Percentiles rank a stretch among this genome's conserved stretches.
These are phyloP conservation scores for Meredithiella fracta DNA, from an alignment of 2,329 filamentous ascomycete species.

Conservation along the genomic window DNA sequence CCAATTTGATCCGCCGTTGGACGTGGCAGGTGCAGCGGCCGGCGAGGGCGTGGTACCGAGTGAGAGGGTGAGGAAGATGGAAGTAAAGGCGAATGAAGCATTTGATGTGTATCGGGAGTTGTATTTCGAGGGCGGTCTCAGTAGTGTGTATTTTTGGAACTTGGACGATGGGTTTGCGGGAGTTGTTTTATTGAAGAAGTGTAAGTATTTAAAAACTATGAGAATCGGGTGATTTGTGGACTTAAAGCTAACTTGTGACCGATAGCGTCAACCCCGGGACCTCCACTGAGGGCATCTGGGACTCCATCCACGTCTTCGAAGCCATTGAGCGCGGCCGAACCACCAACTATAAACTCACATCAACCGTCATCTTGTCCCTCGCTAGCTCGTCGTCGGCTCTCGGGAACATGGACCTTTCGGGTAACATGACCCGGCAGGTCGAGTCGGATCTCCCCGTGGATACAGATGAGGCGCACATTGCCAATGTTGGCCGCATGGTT, in stretches of 20 bases:
- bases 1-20: conserved; percentile 84
- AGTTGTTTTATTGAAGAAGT: conserved; percentile 89
- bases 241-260: conserved; percentile 2
- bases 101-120: conserved; percentile 94
- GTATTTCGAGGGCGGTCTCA: conserved; percentile 93
- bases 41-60: conserved; percentile 75
- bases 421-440: conserved; percentile 95
- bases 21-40: conserved; percentile 31
- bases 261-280: conserved; percentile 48
- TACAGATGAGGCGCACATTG: conserved; percentile 81
- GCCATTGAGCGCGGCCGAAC: conserved; percentile 80
- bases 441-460: conserved; percentile 84
- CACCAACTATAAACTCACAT: conserved; percentile 94
- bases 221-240: neutral
- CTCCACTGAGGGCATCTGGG: conserved; percentile 70
- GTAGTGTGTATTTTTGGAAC: conserved; percentile 96
- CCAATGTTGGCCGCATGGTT: conserved; percentile 82
- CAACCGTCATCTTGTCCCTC: conserved; percentile 84
- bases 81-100: conserved; percentile 83
- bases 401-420: conserved; percentile 79
- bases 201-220: conserved; percentile 29
- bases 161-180: conserved; percentile 95
- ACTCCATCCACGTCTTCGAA: conserved; percentile 97
- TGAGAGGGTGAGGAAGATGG: conserved; percentile 83
- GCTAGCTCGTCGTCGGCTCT: conserved; percentile 42